Evolutionary conservation across 441 rosid genomes (phyloP).

Genomic region (Arabidopsis lyrata): DNA sequence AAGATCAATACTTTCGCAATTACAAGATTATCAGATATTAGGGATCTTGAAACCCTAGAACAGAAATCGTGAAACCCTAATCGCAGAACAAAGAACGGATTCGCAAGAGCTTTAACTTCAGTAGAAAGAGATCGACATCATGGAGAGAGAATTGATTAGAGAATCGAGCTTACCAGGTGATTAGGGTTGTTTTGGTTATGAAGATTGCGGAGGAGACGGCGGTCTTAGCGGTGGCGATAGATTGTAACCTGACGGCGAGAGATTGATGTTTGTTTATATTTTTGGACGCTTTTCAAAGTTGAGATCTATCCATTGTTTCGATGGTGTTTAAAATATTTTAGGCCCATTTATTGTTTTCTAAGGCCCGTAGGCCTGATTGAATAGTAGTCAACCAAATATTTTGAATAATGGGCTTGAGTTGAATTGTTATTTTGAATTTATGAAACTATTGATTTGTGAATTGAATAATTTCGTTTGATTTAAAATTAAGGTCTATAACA

Average conservation of each 20-base stretch:
- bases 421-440: too few species aligned
- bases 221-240: conserved; percentile 13
- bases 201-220: conserved; percentile 6
- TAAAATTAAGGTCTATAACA: too few species aligned
- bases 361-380: too few species aligned
- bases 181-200: not conserved
- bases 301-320: not conserved
- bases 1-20: conserved; percentile 17
- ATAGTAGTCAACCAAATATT: too few species aligned
- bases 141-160: not conserved
- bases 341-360: too few species aligned
- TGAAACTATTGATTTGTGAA: too few species aligned
- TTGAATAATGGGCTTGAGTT: too few species aligned
- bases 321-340: too few species aligned
- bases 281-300: not conserved
- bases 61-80: too few species aligned
- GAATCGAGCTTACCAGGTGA: not conserved
- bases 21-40: not conserved
- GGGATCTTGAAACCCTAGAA: not conserved
- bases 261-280: not conserved
- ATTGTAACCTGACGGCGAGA: not conserved
- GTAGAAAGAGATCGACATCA: conserved; percentile 6
- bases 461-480: too few species aligned
- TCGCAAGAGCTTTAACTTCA: not conserved
- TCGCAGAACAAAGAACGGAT: not conserved